Evolutionary conservation across 768 basidiomycete species (phyloP), one percentile per base, ranked within the genome.

Genomic region (Lentinus brumalis): DNA sequence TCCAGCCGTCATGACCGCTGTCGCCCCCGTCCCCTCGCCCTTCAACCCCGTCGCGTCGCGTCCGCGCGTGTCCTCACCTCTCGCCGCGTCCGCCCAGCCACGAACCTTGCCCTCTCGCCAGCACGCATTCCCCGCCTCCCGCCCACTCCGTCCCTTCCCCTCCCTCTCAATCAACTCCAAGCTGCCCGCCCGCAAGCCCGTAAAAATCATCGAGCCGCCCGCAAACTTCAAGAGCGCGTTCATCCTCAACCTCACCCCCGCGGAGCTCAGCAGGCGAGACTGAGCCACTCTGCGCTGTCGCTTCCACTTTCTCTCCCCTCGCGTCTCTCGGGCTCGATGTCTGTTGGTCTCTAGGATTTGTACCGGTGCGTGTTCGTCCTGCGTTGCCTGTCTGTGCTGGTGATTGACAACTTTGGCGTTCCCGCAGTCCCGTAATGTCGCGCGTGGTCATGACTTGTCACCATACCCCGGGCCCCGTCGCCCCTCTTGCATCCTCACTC

Each of bases 161-260:
- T 82, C 86, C 53, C 80, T 91, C 63, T 76, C 83, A 11, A 39
- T 44, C 2, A 76, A 77, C 67, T 31, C 56, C 30, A 42, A 45
- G 45, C 6, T 50, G 9, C 32, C 61, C 4, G 18, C 59, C 12
- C 59, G 62, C n/a, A 83, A 83, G 57, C 77, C 86, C 6, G 79
- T 86, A 16, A 94, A 94, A 70, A 79, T 93, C 70, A 92, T 94
- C 59, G 83, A 91, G 71, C 88, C 90, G 10, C 90, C 92, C 30
- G 80, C 85, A 69, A 86, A 89, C 71, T 85, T 84, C 74, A 82
- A 83, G 71, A 78, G 79, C 50, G 84, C 83, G 41, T 94, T 92
- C 67, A 78, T 88, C 62, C 84, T 94, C 54, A 83, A 93, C 74
- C 81, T 94, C 59, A 92, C 92, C 0, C 92, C 92, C 71, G 91